Evolutionary conservation across 2,329 filamentous ascomycete species (phyloP).

Genomic region (Catunica adiposa): DNA sequence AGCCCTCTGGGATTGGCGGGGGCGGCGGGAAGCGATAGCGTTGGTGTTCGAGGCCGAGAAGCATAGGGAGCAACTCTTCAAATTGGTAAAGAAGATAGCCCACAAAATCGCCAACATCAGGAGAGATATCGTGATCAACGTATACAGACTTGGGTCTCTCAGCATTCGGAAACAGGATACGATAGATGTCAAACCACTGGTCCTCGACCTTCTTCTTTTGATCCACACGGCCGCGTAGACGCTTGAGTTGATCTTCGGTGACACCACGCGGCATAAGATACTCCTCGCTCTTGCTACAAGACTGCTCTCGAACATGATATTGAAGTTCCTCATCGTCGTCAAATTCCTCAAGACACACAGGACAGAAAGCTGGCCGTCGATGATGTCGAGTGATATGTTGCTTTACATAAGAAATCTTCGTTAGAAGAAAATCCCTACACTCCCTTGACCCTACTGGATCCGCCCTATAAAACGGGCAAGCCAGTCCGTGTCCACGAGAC

Average conservation of each 20-base stretch:
- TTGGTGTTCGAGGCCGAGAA: neutral
- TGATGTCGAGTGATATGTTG: constrained; percentile 18
- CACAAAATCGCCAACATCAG: constrained; percentile 15
- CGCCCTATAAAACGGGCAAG: constrained; percentile 17
- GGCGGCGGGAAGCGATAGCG: neutral
- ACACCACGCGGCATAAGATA: constrained; percentile 15
- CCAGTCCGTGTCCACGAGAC: constrained; percentile 13
- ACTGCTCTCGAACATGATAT: constrained; percentile 14
- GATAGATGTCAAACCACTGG: constrained; percentile 18
- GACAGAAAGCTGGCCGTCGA: constrained; percentile 16
- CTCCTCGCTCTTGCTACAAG: constrained; percentile 10
- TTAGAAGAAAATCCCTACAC: constrained; percentile 17
- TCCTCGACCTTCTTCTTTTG: constrained; percentile 16
- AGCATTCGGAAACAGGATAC: constrained; percentile 16
- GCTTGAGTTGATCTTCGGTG: constrained; percentile 16
- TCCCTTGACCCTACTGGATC: constrained; percentile 15
- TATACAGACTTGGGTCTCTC: constrained; percentile 16
- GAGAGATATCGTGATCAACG: constrained; percentile 16
- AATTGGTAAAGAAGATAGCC: constrained; percentile 13
- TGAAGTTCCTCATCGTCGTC: constrained; percentile 14
- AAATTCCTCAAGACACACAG: constrained; percentile 16
- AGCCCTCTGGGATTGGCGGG: neutral
- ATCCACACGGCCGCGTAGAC: constrained; percentile 15
- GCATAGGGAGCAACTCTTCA: neutral
- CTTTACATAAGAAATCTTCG: constrained; percentile 19